phyloP scores from a whole-genome alignment of 2,329 filamentous ascomycete genomes.

The Verticillium nonalfalfae region DNA sequence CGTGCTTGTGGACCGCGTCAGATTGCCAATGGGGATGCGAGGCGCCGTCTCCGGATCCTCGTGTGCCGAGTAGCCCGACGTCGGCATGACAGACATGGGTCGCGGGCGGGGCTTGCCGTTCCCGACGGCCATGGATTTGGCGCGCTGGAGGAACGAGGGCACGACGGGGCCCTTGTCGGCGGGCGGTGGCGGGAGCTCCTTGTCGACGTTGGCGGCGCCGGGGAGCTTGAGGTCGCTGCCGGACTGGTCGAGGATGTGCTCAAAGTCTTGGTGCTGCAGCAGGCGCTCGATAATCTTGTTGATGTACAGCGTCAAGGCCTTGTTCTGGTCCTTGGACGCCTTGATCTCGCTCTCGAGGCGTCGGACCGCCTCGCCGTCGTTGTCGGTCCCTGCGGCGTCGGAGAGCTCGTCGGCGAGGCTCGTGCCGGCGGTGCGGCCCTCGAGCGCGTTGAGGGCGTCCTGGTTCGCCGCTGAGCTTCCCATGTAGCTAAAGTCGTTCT shows the following conservation, averaged over 20 bases:
- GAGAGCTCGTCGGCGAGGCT: slow-evolving; percentile 87
- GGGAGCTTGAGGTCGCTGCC: slow-evolving; percentile 38
- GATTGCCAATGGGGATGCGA: slow-evolving; percentile 62
- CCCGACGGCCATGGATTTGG: slow-evolving; percentile 53
- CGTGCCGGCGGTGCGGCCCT: slow-evolving; percentile 44
- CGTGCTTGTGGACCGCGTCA: slow-evolving; percentile 46
- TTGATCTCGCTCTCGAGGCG: slow-evolving; percentile 74
- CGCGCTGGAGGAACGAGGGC: slow-evolving; percentile 51
- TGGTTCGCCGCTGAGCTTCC: slow-evolving; percentile 44
- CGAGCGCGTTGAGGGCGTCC: slow-evolving; percentile 57
- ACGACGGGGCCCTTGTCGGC: slow-evolving; percentile 39
- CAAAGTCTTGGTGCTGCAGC: slow-evolving; percentile 89
- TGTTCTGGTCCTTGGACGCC: slow-evolving; percentile 85
- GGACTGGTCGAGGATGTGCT: slow-evolving; percentile 83
- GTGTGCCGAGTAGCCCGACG: slow-evolving; percentile 31
- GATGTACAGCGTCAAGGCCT: slow-evolving; percentile 94
- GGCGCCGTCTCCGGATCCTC: slow-evolving; percentile 69
- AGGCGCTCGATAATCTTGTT: slow-evolving; percentile 98
- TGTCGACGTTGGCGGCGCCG: slow-evolving; percentile 53
- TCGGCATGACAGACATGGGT: slow-evolving; percentile 52
- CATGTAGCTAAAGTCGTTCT: slow-evolving; percentile 72
- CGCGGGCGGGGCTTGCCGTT: slow-evolving; percentile 38
- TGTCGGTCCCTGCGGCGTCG: slow-evolving; percentile 55
- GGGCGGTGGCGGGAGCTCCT: slow-evolving; percentile 77
- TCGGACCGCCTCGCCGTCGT: slow-evolving; percentile 55